Conservation (phyloP, 2,329 filamentous ascomycete species). For the Microdochium bolleyi region DNA sequence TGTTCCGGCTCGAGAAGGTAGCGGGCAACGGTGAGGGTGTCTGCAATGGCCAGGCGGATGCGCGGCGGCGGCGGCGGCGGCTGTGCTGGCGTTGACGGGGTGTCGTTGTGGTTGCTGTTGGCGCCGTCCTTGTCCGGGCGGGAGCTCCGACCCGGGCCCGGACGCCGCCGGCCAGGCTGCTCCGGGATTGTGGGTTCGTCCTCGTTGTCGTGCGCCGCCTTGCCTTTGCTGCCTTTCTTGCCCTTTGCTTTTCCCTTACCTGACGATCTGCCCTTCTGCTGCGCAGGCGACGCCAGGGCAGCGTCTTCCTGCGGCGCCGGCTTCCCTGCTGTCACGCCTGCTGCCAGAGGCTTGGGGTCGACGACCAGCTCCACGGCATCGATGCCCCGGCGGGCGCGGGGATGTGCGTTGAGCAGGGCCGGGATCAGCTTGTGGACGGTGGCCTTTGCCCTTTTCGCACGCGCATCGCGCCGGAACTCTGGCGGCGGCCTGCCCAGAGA, state of each 20-base stretch:
- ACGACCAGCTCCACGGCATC: slow-evolving; percentile 40
- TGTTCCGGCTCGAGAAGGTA: slow-evolving; percentile 13
- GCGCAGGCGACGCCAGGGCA: too few relatives aligned
- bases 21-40: slow-evolving; percentile 45
- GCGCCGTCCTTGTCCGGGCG: background rate
- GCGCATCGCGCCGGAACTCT: slow-evolving; percentile 21
- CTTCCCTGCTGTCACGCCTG: background rate
- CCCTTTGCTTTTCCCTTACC: background rate
- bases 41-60: slow-evolving; percentile 37
- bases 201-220: background rate
- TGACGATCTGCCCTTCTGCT: background rate
- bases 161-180: background rate
- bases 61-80: slow-evolving; percentile 12
- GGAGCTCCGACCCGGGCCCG: background rate
- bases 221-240: background rate
- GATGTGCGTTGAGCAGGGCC: slow-evolving; percentile 40
- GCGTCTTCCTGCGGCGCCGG: background rate
- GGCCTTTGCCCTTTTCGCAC: slow-evolving; percentile 45
- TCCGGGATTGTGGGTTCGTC: slow-evolving; percentile 1
- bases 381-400: slow-evolving; percentile 46
- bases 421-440: slow-evolving; percentile 55
- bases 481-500: slow-evolving; percentile 17
- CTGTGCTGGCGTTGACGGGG: background rate
- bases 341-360: slow-evolving; percentile 13
- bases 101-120: too few relatives aligned